Conservation (phyloP, 2,329 filamentous ascomycete species). For the Sphaerulina vaccinii region DNA sequence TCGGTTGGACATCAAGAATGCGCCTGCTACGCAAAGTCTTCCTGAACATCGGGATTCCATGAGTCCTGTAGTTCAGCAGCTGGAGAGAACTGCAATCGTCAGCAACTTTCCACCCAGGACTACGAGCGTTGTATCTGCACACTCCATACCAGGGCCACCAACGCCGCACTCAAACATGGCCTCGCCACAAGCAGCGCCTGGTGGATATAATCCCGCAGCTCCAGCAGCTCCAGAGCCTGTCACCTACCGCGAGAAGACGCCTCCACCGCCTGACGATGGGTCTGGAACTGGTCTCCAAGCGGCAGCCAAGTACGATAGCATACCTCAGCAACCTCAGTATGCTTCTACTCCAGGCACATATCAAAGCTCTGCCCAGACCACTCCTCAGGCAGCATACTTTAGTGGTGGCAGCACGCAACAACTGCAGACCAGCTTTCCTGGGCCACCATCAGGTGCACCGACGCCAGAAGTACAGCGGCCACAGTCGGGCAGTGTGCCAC, state of each 20-base stretch:
- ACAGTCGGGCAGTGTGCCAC: constrained; percentile 27
- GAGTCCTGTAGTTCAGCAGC: constrained; percentile 69
- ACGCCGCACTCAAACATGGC: constrained; percentile 29
- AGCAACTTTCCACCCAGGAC: constrained; percentile 51
- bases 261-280: constrained; percentile 66
- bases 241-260: constrained; percentile 74
- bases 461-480: constrained; percentile 15
- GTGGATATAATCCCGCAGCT: constrained; percentile 77
- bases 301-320: constrained; percentile 40
- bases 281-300: constrained; percentile 46
- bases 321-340: constrained; percentile 29
- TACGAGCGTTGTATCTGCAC: constrained; percentile 41
- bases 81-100: constrained; percentile 69
- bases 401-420: constrained; percentile 43
- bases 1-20: constrained; percentile 64
- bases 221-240: constrained; percentile 72
- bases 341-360: constrained; percentile 26
- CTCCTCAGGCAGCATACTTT: constrained; percentile 40
- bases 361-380: constrained; percentile 29
- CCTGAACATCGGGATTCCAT: constrained; percentile 52
- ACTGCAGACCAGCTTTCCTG: constrained; percentile 10
- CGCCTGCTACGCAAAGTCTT: constrained; percentile 52
- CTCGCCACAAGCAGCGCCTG: constrained; percentile 44
- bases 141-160: constrained; percentile 34
- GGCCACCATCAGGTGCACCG: constrained; percentile 25